Evolutionary conservation across 345 rosid species (phyloP).

Genomic region (Gossypium arboreum): DNA sequence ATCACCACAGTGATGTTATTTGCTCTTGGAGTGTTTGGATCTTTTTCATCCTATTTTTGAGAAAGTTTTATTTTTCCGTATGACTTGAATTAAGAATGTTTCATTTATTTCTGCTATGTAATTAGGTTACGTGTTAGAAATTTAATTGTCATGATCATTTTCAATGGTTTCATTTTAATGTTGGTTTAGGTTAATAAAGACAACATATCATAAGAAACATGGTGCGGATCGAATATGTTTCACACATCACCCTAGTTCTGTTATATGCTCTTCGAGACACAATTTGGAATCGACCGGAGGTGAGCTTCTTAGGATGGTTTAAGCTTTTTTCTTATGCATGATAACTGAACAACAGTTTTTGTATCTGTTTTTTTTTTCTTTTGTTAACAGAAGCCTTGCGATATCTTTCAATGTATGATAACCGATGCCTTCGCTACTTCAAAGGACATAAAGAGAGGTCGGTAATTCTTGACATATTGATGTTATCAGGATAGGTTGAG

Average conservation of each 20-base stretch:
- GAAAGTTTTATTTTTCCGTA: neutral
- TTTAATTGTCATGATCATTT: neutral
- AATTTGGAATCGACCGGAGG: slow-evolving; percentile 80
- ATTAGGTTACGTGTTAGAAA: neutral
- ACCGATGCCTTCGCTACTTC: slow-evolving; percentile 93
- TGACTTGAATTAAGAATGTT: neutral
- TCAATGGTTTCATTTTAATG: neutral
- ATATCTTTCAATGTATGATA: slow-evolving; percentile 94
- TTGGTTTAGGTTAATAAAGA: slow-evolving; percentile 74
- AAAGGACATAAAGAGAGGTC: slow-evolving; percentile 96
- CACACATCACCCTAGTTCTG: slow-evolving; percentile 94
- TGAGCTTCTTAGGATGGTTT: slow-evolving; percentile 24
- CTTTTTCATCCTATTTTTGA: neutral
- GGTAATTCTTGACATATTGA: slow-evolving; percentile 5
- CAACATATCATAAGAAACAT: slow-evolving; percentile 89
- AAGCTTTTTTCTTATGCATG: neutral
- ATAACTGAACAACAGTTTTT: neutral
- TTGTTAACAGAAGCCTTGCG: slow-evolving; percentile 67
- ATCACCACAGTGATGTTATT: too few species aligned
- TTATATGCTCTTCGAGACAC: slow-evolving; percentile 82
- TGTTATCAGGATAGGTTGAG: neutral
- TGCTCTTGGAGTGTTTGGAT: neutral
- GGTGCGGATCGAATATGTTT: slow-evolving; percentile 92
- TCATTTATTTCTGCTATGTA: neutral
- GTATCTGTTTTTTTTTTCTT: slow-evolving; percentile 14